phyloP scores from a whole-genome alignment of 495 filamentous ascomycete genomes.

The Penicillium verhagenii region DNA sequence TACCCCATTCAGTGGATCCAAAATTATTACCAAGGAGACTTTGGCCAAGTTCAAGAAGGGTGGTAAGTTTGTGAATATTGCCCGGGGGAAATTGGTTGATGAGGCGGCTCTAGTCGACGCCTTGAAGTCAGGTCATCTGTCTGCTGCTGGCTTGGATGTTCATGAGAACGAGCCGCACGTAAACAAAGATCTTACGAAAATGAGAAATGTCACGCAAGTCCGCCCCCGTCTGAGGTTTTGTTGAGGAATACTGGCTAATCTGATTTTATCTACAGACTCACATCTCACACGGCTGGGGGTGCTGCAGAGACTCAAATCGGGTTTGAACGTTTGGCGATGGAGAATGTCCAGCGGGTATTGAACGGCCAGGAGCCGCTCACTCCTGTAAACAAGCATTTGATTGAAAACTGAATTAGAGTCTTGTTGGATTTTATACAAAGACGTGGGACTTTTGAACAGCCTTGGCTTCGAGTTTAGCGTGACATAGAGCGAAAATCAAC shows the following conservation, averaged over 20 bases:
- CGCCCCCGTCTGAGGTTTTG: not conserved
- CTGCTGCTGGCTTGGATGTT: slow-evolving; percentile 11
- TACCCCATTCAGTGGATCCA: slow-evolving; percentile 15
- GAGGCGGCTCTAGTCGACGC: slow-evolving; percentile 10
- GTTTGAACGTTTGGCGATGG: slow-evolving; percentile 15
- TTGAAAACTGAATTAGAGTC: not conserved
- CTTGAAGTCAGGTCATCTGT: slow-evolving; percentile 12
- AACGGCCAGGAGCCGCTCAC: slow-evolving; percentile 11
- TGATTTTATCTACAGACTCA: slow-evolving; percentile 1
- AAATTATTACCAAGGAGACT: slow-evolving; percentile 13
- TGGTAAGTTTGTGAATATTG: slow-evolving; percentile 14
- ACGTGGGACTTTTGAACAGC: not conserved
- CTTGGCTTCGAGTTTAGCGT: not conserved
- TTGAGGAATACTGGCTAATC: not conserved
- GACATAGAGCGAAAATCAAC: not conserved
- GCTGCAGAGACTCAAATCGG: slow-evolving; percentile 14
- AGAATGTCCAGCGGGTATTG: slow-evolving; percentile 15
- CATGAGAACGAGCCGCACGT: slow-evolving; percentile 14
- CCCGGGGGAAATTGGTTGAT: slow-evolving; percentile 11
- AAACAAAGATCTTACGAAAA: slow-evolving; percentile 6
- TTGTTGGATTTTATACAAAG: not conserved
- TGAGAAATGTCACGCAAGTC: slow-evolving; percentile 16
- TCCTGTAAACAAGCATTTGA: slow-evolving; percentile 11
- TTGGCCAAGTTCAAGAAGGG: slow-evolving; percentile 15
- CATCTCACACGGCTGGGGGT: slow-evolving; percentile 15